Percentiles rank a stretch among this genome's conserved stretches.
Conservation (phyloP, 2,329 filamentous ascomycete species). For the Trichoderma guizhouense region DNA sequence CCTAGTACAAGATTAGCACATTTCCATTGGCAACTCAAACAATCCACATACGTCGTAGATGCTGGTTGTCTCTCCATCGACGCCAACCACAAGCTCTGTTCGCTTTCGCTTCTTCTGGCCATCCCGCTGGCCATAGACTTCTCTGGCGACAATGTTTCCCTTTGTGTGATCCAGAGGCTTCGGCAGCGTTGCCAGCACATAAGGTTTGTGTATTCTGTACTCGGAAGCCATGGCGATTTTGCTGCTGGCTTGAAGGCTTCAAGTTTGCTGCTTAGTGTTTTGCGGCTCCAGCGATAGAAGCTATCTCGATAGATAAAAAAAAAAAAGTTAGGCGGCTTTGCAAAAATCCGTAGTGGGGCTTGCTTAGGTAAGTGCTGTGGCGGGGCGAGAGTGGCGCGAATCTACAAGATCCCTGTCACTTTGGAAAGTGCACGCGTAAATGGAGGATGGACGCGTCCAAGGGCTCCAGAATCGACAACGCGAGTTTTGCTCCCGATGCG, state of each 20-base stretch:
- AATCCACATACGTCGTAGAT: slow-evolving; percentile 57
- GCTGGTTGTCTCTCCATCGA: slow-evolving; percentile 63
- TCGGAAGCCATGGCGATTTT: slow-evolving; percentile 50
- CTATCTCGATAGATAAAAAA: slow-evolving; percentile 30
- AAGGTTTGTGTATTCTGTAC: slow-evolving; percentile 63
- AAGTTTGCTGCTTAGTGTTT: background rate
- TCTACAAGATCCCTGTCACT: slow-evolving; percentile 8
- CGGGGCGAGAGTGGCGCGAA: slow-evolving; percentile 21
- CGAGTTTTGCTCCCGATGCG: background rate
- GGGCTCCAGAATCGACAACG: background rate
- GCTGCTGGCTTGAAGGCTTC: background rate
- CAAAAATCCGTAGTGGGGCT: slow-evolving; percentile 36
- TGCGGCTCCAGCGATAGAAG: slow-evolving; percentile 24
- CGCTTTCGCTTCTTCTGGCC: slow-evolving; percentile 60
- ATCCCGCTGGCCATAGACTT: slow-evolving; percentile 58
- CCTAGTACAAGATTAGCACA: slow-evolving; percentile 37
- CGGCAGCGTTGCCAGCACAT: slow-evolving; percentile 58
- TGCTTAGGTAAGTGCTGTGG: slow-evolving; percentile 18
- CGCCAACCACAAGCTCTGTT: slow-evolving; percentile 60
- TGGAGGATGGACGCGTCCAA: slow-evolving; percentile 17
- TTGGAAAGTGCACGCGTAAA: slow-evolving; percentile 16
- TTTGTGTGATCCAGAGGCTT: slow-evolving; percentile 52
- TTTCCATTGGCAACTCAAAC: background rate
- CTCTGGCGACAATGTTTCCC: slow-evolving; percentile 54
- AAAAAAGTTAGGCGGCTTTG: slow-evolving; percentile 36